Conservation (phyloP, 2,329 filamentous ascomycete genomes). For the Passalora sequoiae region DNA sequence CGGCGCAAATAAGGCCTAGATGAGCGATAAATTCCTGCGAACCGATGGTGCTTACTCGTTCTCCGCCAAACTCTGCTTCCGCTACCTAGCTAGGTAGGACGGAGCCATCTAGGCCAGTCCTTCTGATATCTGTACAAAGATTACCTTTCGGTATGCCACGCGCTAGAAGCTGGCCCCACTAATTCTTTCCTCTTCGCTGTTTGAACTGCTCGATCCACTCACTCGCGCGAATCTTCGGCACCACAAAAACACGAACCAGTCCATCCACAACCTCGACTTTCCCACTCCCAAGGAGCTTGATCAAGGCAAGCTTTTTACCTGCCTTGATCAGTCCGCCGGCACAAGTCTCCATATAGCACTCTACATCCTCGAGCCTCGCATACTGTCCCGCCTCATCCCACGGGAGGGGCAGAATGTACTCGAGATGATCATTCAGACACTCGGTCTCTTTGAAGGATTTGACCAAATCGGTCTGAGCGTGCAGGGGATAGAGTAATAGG, state of each 20-base stretch:
- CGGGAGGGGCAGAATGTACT: slow-evolving; percentile 79
- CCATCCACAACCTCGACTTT: slow-evolving; percentile 86
- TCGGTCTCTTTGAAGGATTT: slow-evolving; percentile 79
- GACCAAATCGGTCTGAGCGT: slow-evolving; percentile 82
- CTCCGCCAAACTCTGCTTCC: too few species aligned
- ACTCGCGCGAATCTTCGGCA: slow-evolving; percentile 65
- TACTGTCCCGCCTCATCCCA: slow-evolving; percentile 75
- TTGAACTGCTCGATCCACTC: slow-evolving; percentile 86
- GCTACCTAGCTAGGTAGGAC: too few species aligned
- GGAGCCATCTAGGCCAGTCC: too few species aligned
- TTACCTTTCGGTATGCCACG: too few species aligned
- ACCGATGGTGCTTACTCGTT: too few species aligned
- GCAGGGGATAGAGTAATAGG: slow-evolving; percentile 77
- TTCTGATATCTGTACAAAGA: too few species aligned
- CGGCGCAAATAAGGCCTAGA: too few species aligned
- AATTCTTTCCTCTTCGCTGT: slow-evolving; percentile 49
- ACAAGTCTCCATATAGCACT: slow-evolving; percentile 83
- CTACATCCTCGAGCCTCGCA: slow-evolving; percentile 55
- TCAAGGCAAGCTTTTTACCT: slow-evolving; percentile 73
- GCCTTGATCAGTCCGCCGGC: slow-evolving; percentile 79
- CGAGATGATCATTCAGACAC: slow-evolving; percentile 68
- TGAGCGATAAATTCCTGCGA: too few species aligned
- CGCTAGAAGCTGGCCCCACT: too few species aligned
- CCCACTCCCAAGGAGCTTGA: slow-evolving; percentile 68
- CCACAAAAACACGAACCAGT: slow-evolving; percentile 72